Evolutionary conservation across 768 basidiomycete species (phyloP).

Genomic region (Kwoniella europaea): DNA sequence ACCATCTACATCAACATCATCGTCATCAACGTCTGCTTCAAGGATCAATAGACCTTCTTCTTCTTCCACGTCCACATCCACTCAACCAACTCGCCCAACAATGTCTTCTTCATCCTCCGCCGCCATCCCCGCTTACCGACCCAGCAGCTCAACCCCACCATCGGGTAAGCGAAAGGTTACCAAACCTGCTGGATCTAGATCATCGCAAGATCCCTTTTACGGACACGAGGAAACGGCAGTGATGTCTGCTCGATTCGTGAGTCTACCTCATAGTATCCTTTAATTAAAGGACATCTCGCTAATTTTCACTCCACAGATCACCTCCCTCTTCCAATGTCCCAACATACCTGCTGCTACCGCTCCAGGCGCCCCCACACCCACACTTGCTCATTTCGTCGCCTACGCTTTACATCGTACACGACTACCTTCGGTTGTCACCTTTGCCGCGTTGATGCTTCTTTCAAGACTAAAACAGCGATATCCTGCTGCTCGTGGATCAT

Average conservation of each 20-base stretch:
- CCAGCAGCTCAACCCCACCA: slow-evolving; percentile 42
- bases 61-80: not conserved
- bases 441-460: slow-evolving; percentile 73
- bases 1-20: slow-evolving; percentile 7
- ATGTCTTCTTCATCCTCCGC: slow-evolving; percentile 22
- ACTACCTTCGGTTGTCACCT: slow-evolving; percentile 70
- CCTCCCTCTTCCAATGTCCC: slow-evolving; percentile 83
- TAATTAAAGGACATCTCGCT: slow-evolving; percentile 4
- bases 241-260: slow-evolving; percentile 70
- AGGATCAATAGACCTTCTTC: not conserved
- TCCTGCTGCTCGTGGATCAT: slow-evolving; percentile 85
- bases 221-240: slow-evolving; percentile 77
- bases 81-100: slow-evolving; percentile 8
- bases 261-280: slow-evolving; percentile 7
- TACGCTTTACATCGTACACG: slow-evolving; percentile 86
- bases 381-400: slow-evolving; percentile 78
- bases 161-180: slow-evolving; percentile 43
- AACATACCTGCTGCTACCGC: slow-evolving; percentile 69
- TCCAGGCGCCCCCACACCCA: slow-evolving; percentile 65
- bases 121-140: slow-evolving; percentile 26
- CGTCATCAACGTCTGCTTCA: not conserved
- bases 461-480: slow-evolving; percentile 88
- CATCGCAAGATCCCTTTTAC: slow-evolving; percentile 61
- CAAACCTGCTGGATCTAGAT: slow-evolving; percentile 48
- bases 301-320: slow-evolving; percentile 61